Base-by-base conservation (phyloP, 441 rosid species). In the Adansonia grandidieri region DNA sequence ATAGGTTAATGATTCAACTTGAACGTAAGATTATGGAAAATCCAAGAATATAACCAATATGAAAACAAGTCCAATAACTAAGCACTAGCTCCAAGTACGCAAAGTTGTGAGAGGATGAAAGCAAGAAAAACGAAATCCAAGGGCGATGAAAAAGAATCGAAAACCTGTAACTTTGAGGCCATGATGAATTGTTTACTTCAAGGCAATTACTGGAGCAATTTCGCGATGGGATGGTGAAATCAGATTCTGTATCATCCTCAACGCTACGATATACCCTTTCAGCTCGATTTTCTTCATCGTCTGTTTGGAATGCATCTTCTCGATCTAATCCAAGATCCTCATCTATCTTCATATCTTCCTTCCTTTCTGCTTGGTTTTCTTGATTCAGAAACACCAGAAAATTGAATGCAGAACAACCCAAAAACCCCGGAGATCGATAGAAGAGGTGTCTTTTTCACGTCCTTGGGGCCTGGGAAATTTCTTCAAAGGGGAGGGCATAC, bases 121-220 rank as follows among this genome's bases (percentile, higher is more conserved):
- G 72, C 60, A 48, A 77, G 61, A 79, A 45, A 40, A 50, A 50
- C 54, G 15, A 50, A 58, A 20, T 20, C 7, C 71, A 19, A 64
- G 67, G n/a, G 6, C 24, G 53, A 75, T 81, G 58, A 15, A 45
- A 61, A 19, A 2, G 77, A 45, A 14, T 4, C 22, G 28, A 53
- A 53, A 74, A 93, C 97, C 97, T 87, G 84, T 88, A 94, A 58
- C 93, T 92, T 76, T 87, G 91, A 57, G 98, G 98, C 98, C 98
- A 91, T n/a, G 87, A 48, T 24, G 82, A 77, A 75, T 53, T 72
- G 63, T 54, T 56, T 24, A 44, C 51, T 2, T 71, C 79, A 32
- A 56, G 74, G 76, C 77, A 56, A 50, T 78, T 69, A 20, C 60
- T 48, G 2, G 88, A 87, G 11, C 61, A 81, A 71, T 73, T 62